A percentile compares a stretch with the other conserved stretches of the same genome.
Evolutionary conservation across 2,329 filamentous ascomycete genomes (phyloP).

Genomic region (Fusarium tanahbumbuense): DNA sequence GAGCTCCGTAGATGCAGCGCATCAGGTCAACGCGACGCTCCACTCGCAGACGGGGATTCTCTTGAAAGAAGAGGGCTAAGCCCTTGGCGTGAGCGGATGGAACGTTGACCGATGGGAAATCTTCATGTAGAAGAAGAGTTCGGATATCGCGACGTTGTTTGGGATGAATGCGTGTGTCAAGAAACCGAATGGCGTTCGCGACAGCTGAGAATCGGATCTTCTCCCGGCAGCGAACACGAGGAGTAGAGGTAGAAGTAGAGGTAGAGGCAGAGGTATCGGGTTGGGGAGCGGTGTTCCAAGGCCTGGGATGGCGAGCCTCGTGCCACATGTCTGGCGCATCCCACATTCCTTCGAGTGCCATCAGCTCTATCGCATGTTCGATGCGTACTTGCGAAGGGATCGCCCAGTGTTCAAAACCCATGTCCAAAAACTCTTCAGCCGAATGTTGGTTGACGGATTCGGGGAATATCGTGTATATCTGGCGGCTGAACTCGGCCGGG

Average conservation of each 20-base stretch:
- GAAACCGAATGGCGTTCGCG: slow-evolving; percentile 20
- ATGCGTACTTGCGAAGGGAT: not conserved
- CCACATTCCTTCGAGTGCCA: not conserved
- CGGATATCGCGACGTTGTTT: not conserved
- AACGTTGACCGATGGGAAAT: not conserved
- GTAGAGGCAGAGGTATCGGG: no score
- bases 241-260: no score
- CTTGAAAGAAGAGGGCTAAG: slow-evolving; percentile 1
- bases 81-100: slow-evolving; percentile 6
- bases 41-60: slow-evolving; percentile 17
- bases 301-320: no score
- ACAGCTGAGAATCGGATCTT: slow-evolving; percentile 29
- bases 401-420: not conserved
- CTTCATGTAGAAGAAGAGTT: slow-evolving; percentile 3
- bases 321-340: not conserved
- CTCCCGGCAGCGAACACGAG: not conserved
- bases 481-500: not conserved
- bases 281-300: no score
- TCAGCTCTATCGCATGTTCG: not conserved
- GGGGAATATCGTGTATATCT: accelerated
- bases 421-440: accelerated
- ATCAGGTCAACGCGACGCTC: slow-evolving; percentile 15
- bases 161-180: not conserved
- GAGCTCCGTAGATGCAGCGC: not conserved
- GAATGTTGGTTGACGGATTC: not conserved